Evolutionary conservation across 2,329 filamentous ascomycete species (phyloP), one percentile per base, ranked within the genome.

Genomic region (Tolypocladium nubicola): DNA sequence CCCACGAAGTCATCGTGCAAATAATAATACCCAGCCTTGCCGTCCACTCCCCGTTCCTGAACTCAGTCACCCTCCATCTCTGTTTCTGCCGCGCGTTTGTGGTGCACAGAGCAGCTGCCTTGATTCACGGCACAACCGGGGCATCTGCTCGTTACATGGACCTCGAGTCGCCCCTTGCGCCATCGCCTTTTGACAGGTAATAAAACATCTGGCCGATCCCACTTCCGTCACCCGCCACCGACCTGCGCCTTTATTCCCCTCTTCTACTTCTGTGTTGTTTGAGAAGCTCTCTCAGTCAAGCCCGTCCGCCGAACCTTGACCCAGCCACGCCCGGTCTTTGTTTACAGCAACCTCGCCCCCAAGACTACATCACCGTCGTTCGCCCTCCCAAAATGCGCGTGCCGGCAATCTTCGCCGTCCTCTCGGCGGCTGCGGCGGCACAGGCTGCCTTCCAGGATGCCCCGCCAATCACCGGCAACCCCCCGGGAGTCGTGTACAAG

Each of bases 401-500:
- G 1, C 52, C 30, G 23, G 39, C 10, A 35, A 23, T 68, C 13
- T 33, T 67, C 38, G 62, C 67, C 56, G 38, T 65, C 45, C 50
- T 71, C 50, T 62, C 68, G 43, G 63, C 66, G 49, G 67, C 66
- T 39, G 56, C 69, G 40, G 47, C 19, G 35, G 64, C 67, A 35
- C 64, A 66, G 39, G 68, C 61, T 35, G 57, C 59, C 56, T 67
- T 67, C 40, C 65, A 70, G 55, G 75, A 83, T 63, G 84, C 85
- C 50, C 69, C 75, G 11, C 67, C 77, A 45, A 75, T 81, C 21
- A 70, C 66, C 19, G 73, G 79, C 70, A 89, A 89, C 72, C 80
- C 84, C 2, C 58, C 68, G 4, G 78, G 78, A 39, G 70, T 75
- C 35, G 67, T 74, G 38, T 88, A 83, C 71, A 71, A 76, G 56